Evolutionary conservation across 2,329 filamentous ascomycete genomes (phyloP).

Genomic region (Stachybotrys echinatus): DNA sequence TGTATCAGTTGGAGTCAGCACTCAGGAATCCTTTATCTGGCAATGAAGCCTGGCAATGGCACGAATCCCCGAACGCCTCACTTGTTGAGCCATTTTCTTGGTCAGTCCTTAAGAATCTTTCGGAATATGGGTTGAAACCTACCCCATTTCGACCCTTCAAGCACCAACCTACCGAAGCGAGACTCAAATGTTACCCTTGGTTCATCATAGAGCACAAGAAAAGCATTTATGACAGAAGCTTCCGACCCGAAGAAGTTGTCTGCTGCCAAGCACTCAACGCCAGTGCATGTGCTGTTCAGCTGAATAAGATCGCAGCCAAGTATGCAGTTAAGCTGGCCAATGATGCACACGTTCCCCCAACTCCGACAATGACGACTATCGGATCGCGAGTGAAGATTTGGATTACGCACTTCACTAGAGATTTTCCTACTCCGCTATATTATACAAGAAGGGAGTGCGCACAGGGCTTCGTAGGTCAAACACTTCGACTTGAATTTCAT

Average conservation of each 20-base stretch:
- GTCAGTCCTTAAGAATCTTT: conserved; percentile 3
- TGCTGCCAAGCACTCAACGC: conserved; percentile 10
- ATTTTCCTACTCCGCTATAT: conserved; percentile 4
- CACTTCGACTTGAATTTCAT: neutral
- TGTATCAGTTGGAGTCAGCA: conserved; percentile 1
- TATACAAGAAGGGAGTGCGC: neutral
- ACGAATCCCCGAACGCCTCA: neutral
- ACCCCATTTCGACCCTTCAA: conserved; percentile 3
- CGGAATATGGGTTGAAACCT: conserved; percentile 2
- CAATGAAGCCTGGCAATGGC: conserved; percentile 3
- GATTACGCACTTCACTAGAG: conserved; percentile 8
- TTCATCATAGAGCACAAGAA: conserved; percentile 12
- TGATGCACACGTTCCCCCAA: conserved; percentile 9
- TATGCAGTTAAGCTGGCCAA: conserved; percentile 4
- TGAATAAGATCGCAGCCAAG: conserved; percentile 4
- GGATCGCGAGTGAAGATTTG: conserved; percentile 9
- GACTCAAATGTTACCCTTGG: conserved; percentile 12
- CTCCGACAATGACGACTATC: conserved; percentile 9
- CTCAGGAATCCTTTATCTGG: neutral
- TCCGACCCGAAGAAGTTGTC: neutral
- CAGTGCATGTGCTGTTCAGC: conserved; percentile 8
- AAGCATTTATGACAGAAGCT: neutral
- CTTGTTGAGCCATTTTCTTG: conserved; percentile 7
- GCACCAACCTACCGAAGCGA: neutral
- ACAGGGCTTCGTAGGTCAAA: conserved; percentile 6